A percentile compares a stretch with the other conserved stretches of the same genome.
phyloP scores from a whole-genome alignment of 2,329 filamentous ascomycete species.

The Sporothrix inflata region DNA sequence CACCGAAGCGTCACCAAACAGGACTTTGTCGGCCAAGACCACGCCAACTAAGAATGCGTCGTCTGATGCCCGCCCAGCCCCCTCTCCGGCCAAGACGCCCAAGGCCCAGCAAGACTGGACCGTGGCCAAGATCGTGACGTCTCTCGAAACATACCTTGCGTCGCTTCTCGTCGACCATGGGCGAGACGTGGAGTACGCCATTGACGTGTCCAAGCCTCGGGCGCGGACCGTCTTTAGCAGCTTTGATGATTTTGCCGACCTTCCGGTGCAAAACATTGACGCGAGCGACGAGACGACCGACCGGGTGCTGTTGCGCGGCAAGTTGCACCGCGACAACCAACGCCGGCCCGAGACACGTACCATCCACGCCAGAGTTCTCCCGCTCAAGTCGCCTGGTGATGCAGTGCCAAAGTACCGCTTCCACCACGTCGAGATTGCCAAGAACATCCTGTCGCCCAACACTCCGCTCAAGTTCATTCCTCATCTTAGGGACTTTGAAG shows the following conservation, averaged over 20 bases:
- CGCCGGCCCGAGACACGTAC: constrained; percentile 27
- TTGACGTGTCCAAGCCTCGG: constrained; percentile 43
- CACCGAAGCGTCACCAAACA: not conserved
- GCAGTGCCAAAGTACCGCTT: constrained; percentile 63
- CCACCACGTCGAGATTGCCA: constrained; percentile 62
- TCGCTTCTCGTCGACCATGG: constrained; percentile 53
- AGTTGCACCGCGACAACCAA: constrained; percentile 32
- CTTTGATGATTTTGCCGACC: constrained; percentile 52
- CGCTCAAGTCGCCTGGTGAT: constrained; percentile 54
- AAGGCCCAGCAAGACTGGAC: constrained; percentile 47
- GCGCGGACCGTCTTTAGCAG: constrained; percentile 27
- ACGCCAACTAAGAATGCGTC: not conserved
- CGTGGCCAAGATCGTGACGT: constrained; percentile 47
- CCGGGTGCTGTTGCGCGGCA: not conserved
- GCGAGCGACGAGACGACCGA: constrained; percentile 28
- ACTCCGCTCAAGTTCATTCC: constrained; percentile 64
- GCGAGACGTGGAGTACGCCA: constrained; percentile 49
- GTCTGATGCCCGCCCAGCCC: not conserved
- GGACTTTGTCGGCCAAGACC: not conserved
- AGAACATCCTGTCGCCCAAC: constrained; percentile 63
- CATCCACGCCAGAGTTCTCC: constrained; percentile 41
- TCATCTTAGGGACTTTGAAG: constrained; percentile 60
- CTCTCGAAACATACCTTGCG: constrained; percentile 46
- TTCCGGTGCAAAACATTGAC: constrained; percentile 45
- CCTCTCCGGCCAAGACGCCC: not conserved